phyloP scores from a whole-genome alignment of 371 early-diverging fungal genomes.

The Globomyces sp. region DNA sequence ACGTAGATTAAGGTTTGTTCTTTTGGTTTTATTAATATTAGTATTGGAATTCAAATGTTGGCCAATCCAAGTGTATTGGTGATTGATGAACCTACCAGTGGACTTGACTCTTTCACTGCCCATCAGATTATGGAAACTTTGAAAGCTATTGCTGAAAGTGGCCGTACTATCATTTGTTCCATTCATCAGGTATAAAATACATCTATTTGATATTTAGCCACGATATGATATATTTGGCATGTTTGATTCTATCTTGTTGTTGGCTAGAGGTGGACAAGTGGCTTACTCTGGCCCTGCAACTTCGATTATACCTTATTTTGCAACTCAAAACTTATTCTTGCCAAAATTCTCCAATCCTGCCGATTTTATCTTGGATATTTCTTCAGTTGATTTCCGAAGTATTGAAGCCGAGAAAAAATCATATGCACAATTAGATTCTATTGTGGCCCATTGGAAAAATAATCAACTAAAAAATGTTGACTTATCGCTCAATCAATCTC shows the following conservation, averaged over 20 bases:
- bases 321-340: constrained; percentile 21
- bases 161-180: constrained; percentile 85
- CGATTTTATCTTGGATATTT: constrained; percentile 44
- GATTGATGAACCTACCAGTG: constrained; percentile 89
- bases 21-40: constrained; percentile 17
- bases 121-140: constrained; percentile 4
- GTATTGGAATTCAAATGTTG: constrained; percentile 85
- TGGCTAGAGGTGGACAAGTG: constrained; percentile 73
- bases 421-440: constrained; percentile 26
- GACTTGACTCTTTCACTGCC: constrained; percentile 63
- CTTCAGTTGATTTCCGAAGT: constrained; percentile 37
- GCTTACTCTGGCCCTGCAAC: constrained; percentile 72
- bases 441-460: constrained; percentile 36
- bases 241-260: constrained; percentile 84
- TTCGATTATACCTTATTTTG: constrained; percentile 36
- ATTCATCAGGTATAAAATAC: constrained; percentile 61
- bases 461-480: constrained; percentile 21
- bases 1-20: constrained; percentile 64
- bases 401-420: constrained; percentile 22
- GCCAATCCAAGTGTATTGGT: constrained; percentile 71
- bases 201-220: constrained; percentile 45
- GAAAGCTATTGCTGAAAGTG: neutral
- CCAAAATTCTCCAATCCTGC: constrained; percentile 46
- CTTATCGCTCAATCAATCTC: too few relatives aligned
- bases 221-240: constrained; percentile 85